Conservation (phyloP, 192 early-diverging fungal genomes). For the Tieghemiomyces parasiticus region DNA sequence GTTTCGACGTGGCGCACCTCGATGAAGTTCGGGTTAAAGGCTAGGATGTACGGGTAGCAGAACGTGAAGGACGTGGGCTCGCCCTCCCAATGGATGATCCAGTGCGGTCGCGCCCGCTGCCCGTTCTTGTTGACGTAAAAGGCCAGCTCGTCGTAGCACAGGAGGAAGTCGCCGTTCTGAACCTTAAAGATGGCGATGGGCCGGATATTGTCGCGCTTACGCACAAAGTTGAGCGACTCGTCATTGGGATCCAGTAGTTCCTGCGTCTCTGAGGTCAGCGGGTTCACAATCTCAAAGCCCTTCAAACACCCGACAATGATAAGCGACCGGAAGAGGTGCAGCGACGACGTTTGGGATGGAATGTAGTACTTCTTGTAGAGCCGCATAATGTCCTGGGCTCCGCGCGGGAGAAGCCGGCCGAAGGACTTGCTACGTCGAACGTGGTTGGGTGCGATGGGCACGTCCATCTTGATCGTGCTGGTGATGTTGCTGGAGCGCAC, state of each 20-base stretch:
- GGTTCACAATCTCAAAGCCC: constrained; percentile 88
- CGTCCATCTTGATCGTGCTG: constrained; percentile 63
- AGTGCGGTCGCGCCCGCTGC: constrained; percentile 49
- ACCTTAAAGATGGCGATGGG: constrained; percentile 76
- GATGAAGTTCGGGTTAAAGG: constrained; percentile 81
- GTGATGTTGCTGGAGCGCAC: constrained; percentile 58
- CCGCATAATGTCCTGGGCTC: constrained; percentile 25
- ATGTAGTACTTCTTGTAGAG: constrained; percentile 82
- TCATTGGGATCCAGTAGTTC: constrained; percentile 76
- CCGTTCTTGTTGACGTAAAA: constrained; percentile 89
- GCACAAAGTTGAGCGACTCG: constrained; percentile 60
- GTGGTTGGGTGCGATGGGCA: constrained; percentile 39
- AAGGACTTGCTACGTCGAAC: constrained; percentile 21
- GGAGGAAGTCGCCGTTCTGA: constrained; percentile 57
- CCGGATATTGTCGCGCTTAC: constrained; percentile 55
- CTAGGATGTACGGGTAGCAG: constrained; percentile 71
- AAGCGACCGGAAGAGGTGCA: constrained; percentile 73
- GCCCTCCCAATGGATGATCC: constrained; percentile 81
- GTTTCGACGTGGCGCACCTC: constrained; percentile 76
- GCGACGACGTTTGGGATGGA: constrained; percentile 70
- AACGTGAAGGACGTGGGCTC: constrained; percentile 71
- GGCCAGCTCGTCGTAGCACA: constrained; percentile 90
- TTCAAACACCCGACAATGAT: constrained; percentile 81
- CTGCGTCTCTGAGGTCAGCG: constrained; percentile 71
- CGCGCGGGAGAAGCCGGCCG: constrained; percentile 26